Base-by-base conservation (phyloP, 176 grass and related monocot species). In the Musa itinerans region DNA sequence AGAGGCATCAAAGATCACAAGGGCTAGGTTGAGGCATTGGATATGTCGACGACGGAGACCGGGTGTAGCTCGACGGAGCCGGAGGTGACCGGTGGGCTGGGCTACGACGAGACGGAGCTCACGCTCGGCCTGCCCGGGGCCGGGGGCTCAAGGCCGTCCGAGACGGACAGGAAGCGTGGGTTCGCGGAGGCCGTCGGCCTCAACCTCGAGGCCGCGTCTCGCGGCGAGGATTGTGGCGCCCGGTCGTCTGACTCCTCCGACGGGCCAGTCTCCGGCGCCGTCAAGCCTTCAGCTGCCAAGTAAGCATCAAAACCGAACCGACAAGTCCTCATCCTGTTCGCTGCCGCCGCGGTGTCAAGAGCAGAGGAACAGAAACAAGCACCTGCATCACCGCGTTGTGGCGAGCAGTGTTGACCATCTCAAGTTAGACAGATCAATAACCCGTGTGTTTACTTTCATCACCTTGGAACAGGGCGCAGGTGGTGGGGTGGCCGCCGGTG, bases 401-500 rank as follows among this genome's bases (percentile, higher is more conserved):
- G 70, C 67, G 34, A 3, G 61, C 65, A 82, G 76, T 49, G 8
- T 11, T 8, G 26, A 14, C 34, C 34, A 6, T 43, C 34, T 43
- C 34, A 34, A 5, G 29, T 34, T 34, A 4, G 29, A 34, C 3
- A 34, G 8, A 69, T 70, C 16, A 3, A 20, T 1, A 20, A 2
- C 66, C 51, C 0, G 6, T 63, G 59, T 63, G 10, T 27, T 14
- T 78, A 2, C 48, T 64, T 14, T 2, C 50, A 10, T 21, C 4
- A 43, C 9, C 34, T 34, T 55, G 15, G 9, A 6, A 6, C 69
- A 96, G 92, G 82, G 89, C 83, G 53, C 80, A 81, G 51, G 93
- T 85, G 50, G 83, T 99, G 78, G 96, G 96, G 12, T 99, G 96
- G 96, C 96, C 96, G 21, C 96, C 91, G 29, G 96, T 94, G 83